Evolutionary conservation across 2,329 filamentous ascomycete genomes (phyloP).

Genomic region (Venturia asperata): DNA sequence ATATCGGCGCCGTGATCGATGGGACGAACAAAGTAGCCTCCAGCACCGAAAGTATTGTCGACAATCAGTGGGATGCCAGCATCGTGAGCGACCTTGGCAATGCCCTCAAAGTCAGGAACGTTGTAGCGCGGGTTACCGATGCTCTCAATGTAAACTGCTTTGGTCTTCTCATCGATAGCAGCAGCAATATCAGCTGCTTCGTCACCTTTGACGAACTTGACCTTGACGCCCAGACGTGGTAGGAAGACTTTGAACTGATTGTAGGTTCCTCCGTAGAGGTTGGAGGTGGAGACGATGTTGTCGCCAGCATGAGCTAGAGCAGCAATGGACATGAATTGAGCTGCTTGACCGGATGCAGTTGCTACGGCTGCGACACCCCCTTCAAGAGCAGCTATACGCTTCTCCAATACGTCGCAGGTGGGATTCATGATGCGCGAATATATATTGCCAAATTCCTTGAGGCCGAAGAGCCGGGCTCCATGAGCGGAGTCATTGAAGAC

Average conservation of each 20-base stretch:
- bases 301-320: conserved; percentile 82
- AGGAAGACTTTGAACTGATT: conserved; percentile 94
- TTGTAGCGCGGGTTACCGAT: conserved; percentile 95
- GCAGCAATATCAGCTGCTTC: conserved; percentile 69
- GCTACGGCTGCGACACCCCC: conserved; percentile 83
- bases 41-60: conserved; percentile 93
- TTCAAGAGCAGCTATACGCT: conserved; percentile 91
- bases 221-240: conserved; percentile 76
- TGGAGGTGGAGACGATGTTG: conserved; percentile 87
- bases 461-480: conserved; percentile 86
- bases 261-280: conserved; percentile 87
- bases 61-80: conserved; percentile 52
- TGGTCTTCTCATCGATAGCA: conserved; percentile 86
- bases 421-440: conserved; percentile 98
- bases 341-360: conserved; percentile 77
- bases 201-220: conserved; percentile 82
- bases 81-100: conserved; percentile 70
- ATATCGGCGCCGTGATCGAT: conserved; percentile 91
- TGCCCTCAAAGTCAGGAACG: conserved; percentile 81
- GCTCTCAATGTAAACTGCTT: conserved; percentile 84
- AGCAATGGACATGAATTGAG: conserved; percentile 83
- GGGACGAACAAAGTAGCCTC: conserved; percentile 78
- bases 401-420: conserved; percentile 93
- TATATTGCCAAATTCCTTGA: conserved; percentile 96
- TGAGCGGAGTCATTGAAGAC: conserved; percentile 95